Conservation (phyloP, 352 stramenopile species). For the Pythium plurisporium region DNA sequence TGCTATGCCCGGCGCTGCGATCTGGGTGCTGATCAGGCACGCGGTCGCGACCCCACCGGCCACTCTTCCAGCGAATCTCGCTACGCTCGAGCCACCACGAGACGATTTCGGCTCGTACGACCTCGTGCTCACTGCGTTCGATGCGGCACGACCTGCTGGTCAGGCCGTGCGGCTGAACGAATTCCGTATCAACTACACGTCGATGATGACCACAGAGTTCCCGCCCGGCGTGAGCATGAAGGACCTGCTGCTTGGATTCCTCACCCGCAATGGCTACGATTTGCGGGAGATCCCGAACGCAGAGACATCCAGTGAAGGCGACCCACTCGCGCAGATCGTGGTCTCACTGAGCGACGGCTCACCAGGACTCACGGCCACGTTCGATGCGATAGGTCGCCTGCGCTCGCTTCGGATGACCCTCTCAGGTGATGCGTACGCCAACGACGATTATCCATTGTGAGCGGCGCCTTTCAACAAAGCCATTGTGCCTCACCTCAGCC, state of each 20-base stretch:
- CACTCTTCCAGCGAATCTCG: constrained; percentile 6
- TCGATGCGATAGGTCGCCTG: constrained; percentile 6
- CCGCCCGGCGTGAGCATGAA: constrained; percentile 3
- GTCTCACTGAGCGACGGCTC: neutral
- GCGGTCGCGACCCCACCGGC: neutral
- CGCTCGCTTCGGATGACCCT: constrained; percentile 3
- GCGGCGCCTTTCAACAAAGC: too few species aligned
- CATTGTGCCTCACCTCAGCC: too few species aligned
- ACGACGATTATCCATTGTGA: constrained; percentile 12
- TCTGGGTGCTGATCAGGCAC: constrained; percentile 16
- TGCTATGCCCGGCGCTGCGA: constrained; percentile 2
- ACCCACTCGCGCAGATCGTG: neutral
- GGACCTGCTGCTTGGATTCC: constrained; percentile 6
- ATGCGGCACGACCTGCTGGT: neutral
- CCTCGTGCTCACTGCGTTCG: constrained; percentile 2
- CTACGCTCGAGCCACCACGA: constrained; percentile 1
- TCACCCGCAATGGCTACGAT: constrained; percentile 3
- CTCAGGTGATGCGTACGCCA: neutral
- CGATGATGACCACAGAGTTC: neutral
- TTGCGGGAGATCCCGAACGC: neutral
- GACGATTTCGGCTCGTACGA: constrained; percentile 10
- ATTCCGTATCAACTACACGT: constrained; percentile 17
- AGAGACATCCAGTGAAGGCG: neutral
- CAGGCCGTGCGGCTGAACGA: constrained; percentile 13
- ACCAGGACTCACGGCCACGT: constrained; percentile 9